Evolutionary conservation across 1,139 yeast genomes (phyloP).

Genomic region (Geotrichum siamense): DNA sequence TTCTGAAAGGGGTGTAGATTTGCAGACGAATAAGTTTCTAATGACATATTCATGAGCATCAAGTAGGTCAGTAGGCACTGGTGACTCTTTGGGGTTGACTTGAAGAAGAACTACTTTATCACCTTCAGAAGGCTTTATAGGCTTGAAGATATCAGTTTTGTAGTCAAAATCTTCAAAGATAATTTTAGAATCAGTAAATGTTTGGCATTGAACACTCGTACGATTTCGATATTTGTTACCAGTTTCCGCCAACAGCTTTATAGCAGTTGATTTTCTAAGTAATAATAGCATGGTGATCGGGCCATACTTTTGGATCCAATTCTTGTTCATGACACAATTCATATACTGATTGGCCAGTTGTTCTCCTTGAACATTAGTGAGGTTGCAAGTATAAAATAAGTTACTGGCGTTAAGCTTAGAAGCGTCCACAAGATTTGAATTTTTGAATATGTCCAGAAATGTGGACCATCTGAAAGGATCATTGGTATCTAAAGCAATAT

Average conservation of each 20-base stretch:
- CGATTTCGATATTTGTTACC: slow-evolving; percentile 46
- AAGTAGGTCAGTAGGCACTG: slow-evolving; percentile 30
- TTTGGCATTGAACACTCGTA: slow-evolving; percentile 53
- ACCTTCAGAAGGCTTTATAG: neutral
- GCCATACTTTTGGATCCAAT: slow-evolving; percentile 74
- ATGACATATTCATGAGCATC: slow-evolving; percentile 63
- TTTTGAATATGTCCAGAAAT: slow-evolving; percentile 28
- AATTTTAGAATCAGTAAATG: slow-evolving; percentile 48
- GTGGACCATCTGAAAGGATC: slow-evolving; percentile 67
- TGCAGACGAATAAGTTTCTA: slow-evolving; percentile 53
- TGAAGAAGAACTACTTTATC: slow-evolving; percentile 23
- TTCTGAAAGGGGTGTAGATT: slow-evolving; percentile 44
- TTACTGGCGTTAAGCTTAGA: slow-evolving; percentile 43
- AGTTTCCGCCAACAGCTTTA: slow-evolving; percentile 50
- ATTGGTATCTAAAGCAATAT: slow-evolving; percentile 11
- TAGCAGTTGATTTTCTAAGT: slow-evolving; percentile 53
- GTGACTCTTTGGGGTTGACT: slow-evolving; percentile 27
- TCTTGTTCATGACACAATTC: slow-evolving; percentile 57
- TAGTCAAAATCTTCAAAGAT: neutral
- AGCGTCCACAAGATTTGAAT: slow-evolving; percentile 22
- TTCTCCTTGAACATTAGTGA: slow-evolving; percentile 56
- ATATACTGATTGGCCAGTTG: slow-evolving; percentile 71
- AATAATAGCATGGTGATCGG: slow-evolving; percentile 63
- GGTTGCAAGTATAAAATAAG: slow-evolving; percentile 58
- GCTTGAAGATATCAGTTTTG: neutral